Evolutionary conservation across 192 early-diverging fungal species (phyloP), one percentile per base, ranked within the genome.

Genomic region (Podila epicladia): DNA sequence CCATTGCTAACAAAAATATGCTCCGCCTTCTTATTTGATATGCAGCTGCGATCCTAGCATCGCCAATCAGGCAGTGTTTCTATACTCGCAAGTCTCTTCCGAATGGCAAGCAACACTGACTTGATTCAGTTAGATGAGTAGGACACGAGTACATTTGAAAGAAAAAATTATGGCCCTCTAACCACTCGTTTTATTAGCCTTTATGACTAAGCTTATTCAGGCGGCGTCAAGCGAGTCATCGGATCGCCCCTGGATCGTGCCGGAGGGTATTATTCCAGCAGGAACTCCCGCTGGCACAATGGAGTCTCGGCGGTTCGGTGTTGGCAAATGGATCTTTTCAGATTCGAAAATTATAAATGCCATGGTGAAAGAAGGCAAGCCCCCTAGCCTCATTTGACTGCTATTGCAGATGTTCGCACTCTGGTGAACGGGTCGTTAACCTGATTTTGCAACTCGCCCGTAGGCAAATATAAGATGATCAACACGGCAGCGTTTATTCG

Each of bases 381-480:
- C n/a, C 13, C 17, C 4, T 9, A n/a, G 5, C 17, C 19, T 7
- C n/a, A 22, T 24, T 24, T 22, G 9, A 0, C 9, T 24, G 22
- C 4, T 17, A 11, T 45, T 15, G 41, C 15, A 45, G 17, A 45
- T 4, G 4, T 2, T 45, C 0, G 33, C 13, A 0, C 17, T 45
- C 13, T 45, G 2, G 41, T 4, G 11, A 45, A 12, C 38, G 8
- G 11, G 11, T 13, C 33, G 8, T 17, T 45, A 45, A 45, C 15
- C 0, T 8, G 1, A 45, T 0, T 8, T 37, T 37, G 17, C 3
- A 45, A 17, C 13, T 45, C 12, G 11, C 1, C 12, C 15, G 3
- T 62, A 79, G 75, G 75, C 35, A 63, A 58, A 31, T 68, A 72
- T 65, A 79, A 68, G 37, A 64, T 59, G n/a, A 72, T 79, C n/a